These are phyloP conservation scores for Globisporangium takayamanum DNA, from an alignment of 352 stramenopile species.

Conservation along the genomic window DNA sequence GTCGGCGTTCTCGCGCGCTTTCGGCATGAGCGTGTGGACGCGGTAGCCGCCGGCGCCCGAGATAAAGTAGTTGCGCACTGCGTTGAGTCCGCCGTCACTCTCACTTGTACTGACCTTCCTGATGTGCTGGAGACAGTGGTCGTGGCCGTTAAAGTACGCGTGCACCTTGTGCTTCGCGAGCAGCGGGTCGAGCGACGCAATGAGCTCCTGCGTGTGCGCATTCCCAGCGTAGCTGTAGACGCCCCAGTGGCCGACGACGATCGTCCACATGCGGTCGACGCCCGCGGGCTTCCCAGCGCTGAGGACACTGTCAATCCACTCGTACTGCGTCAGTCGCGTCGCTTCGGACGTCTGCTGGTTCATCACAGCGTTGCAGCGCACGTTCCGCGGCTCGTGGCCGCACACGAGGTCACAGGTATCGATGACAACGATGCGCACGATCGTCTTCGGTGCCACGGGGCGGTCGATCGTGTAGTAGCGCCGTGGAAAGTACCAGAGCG, in stretches of 20 bases:
- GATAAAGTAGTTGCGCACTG: conserved; percentile 65
- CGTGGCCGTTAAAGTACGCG: conserved; percentile 84
- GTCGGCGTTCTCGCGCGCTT: conserved; percentile 57
- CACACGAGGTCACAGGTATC: conserved; percentile 83
- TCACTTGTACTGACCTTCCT: conserved; percentile 23
- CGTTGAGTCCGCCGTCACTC: conserved; percentile 11
- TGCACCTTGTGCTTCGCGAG: conserved; percentile 80
- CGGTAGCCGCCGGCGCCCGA: conserved; percentile 72
- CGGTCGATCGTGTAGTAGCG: conserved; percentile 79
- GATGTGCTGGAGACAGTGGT: conserved; percentile 83
- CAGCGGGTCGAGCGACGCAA: conserved; percentile 60
- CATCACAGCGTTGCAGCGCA: conserved; percentile 74
- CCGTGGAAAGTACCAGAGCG: conserved; percentile 72
- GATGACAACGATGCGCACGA: conserved; percentile 71
- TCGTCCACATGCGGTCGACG: conserved; percentile 79
- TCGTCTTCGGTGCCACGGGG: conserved; percentile 71
- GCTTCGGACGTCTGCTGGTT: conserved; percentile 59
- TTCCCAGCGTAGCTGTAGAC: conserved; percentile 85
- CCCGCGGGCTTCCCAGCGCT: conserved; percentile 46
- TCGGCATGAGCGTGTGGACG: conserved; percentile 58
- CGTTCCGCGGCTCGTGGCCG: conserved; percentile 67
- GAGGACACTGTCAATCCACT: conserved; percentile 69
- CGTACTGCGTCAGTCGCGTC: conserved; percentile 60
- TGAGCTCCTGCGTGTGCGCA: conserved; percentile 69
- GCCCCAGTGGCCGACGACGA: conserved; percentile 80